phyloP scores from a whole-genome alignment of 148 eudicot species.

The Vaccinium darrowii region DNA sequence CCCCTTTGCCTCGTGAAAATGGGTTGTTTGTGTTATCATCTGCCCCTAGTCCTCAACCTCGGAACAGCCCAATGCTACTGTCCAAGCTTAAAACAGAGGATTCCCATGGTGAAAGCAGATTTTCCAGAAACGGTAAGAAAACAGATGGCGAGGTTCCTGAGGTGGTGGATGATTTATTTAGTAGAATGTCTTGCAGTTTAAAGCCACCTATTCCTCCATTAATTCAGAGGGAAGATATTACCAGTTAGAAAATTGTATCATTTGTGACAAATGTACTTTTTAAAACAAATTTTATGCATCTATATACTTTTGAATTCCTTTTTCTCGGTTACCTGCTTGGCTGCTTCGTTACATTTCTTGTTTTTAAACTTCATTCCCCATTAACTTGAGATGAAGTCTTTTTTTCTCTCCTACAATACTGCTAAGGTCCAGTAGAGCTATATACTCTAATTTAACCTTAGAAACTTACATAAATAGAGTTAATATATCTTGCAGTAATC shows the following conservation, averaged over 20 bases:
- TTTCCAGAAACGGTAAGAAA: neutral
- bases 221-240: constrained; percentile 24
- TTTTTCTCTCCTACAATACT: too few species aligned
- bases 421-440: neutral
- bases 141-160: constrained; percentile 18
- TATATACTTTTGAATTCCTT: neutral
- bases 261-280: neutral
- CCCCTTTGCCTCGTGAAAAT: constrained; percentile 40
- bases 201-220: constrained; percentile 30
- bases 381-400: too few species aligned
- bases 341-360: neutral
- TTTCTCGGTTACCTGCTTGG: neutral
- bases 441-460: neutral
- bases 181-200: constrained; percentile 18
- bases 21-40: constrained; percentile 25
- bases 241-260: neutral
- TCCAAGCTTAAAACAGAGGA: constrained; percentile 13
- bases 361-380: neutral
- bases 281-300: neutral
- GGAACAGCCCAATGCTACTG: constrained; percentile 25
- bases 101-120: constrained; percentile 20
- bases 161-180: constrained; percentile 26
- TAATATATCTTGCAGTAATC: neutral
- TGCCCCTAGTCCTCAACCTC: constrained; percentile 34
- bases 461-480: neutral